Evolutionary conservation across 306 rosid species (phyloP), one percentile per base, ranked within the genome.

Genomic region (Arachis stenosperma): DNA sequence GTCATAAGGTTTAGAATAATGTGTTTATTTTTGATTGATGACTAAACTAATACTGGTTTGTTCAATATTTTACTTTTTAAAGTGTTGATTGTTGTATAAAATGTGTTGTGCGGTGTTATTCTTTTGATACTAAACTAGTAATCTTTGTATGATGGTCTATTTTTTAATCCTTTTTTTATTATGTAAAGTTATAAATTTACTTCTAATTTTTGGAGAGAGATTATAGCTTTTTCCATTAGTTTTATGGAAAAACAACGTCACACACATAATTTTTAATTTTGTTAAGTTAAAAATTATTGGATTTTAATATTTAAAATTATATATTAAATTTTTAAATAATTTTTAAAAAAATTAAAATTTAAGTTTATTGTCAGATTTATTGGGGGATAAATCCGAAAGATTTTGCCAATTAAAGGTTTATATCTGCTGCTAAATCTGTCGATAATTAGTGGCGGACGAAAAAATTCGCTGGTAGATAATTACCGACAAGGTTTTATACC

Each of bases 201-300:
- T 65, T 39, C 41, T 72, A 17, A 44, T 78, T 60, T 50, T 55
- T 39, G 63, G 76, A 70, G 78, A 67, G 53, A 43, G 59, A 9
- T 58, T 48, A 22, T 37, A 5, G 41, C 48, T 62, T 63, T 65
- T 67, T 47, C 67, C 40, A 27, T 7, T 46, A 43, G 60, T 70
- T 11, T 75, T 15, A 55, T 59, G 27, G 15, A n/a, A 2, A 22
- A 44, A 17, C 33, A 46, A 17, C 33, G 1, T 22, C 27, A 22
- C 27, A 22, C 27, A 22, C 27, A 22, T 22, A 22, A 22, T 22
- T 22, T 22, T 22, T 22, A 22, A 22, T 22, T 22, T 22, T 22
- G 27, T 22, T 22, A 22, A 22, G 1, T 22, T 22, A 22, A 22
- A 22, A 22, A 17, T 17, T 17, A 17, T 17, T 17, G 17, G 17